Percentiles rank a stretch among this genome's conserved stretches.
Evolutionary conservation across 176 grass and related monocot genomes (phyloP).

Genomic region (Eremochloa ophiuroides): DNA sequence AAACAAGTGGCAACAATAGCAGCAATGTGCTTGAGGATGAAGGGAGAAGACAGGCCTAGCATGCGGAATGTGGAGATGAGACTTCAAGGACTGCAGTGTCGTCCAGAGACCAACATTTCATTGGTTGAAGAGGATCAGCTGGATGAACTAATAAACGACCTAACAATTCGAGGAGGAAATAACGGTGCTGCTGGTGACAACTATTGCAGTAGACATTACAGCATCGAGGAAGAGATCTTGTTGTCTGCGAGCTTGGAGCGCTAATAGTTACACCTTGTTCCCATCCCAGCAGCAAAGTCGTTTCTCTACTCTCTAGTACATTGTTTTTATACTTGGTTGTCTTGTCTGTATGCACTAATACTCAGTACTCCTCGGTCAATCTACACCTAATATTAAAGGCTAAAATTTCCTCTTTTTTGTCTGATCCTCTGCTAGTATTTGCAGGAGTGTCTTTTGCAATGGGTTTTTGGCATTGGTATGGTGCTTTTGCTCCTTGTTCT

Average conservation of each 20-base stretch:
- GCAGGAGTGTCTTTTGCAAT: slow-evolving; percentile 17
- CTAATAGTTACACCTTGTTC: neutral
- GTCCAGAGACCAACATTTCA: neutral
- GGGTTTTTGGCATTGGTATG: slow-evolving; percentile 21
- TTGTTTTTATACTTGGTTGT: neutral
- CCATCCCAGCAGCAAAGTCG: neutral
- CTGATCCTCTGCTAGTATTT: no score
- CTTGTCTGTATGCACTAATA: neutral
- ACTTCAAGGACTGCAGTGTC: slow-evolving; percentile 16
- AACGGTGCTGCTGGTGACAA: neutral
- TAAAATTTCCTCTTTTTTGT: no score
- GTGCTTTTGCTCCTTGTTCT: slow-evolving; percentile 38
- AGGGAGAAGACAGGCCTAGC: slow-evolving; percentile 28
- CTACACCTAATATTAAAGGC: no score
- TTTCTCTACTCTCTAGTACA: neutral
- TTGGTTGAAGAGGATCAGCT: neutral
- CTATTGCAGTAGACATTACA: slow-evolving; percentile 24
- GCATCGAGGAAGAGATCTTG: slow-evolving; percentile 43
- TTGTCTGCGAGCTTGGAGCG: slow-evolving; percentile 37
- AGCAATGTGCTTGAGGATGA: slow-evolving; percentile 36
- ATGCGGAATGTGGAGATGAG: slow-evolving; percentile 35
- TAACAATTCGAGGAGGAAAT: neutral
- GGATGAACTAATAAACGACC: neutral
- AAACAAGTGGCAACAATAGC: slow-evolving; percentile 23
- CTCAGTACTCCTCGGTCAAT: neutral